Base-by-base conservation (phyloP, 2,329 filamentous ascomycete genomes). In the Colletotrichum sp. region DNA sequence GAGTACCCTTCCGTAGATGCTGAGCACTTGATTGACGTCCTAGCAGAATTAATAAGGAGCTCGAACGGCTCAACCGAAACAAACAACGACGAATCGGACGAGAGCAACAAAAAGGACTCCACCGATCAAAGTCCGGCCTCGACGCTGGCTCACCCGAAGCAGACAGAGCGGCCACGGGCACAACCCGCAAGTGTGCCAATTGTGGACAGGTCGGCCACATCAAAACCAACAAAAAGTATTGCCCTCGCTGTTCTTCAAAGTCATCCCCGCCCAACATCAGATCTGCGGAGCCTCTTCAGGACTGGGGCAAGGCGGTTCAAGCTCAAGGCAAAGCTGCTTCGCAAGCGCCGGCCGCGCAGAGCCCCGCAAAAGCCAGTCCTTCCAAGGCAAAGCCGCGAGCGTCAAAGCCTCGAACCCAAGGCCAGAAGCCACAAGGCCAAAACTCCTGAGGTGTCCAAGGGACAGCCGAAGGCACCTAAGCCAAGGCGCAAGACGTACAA, bases 171-270 rank as follows among this genome's bases (percentile, higher is more conserved):
- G 82, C 83, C 75, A 90, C 87, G 64, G 92, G 93, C 77, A 98
- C 95, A 72, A 94, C 94, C 39, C 91, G 98, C 81, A 99, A 99
- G 87, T 99, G 97, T 86, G 97, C 97, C 79, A 99, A 98, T 85
- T 99, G 97, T 86, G 97, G 97, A 67, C 94, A 97, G 84, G 94
- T 98, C 71, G 97, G 97, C 36, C 97, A 99, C 82, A 99, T 99
- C 89, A 98, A 98, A 86, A 99, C 96, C 64, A 99, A 99, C 89
- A 98, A 98, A 88, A 99, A 98, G 95, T 97, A 91, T 86, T 89
- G 85, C 80, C 79, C 80, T 74, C 68, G 68, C 59, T 83, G 78
- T 78, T 76, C 78, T 82, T 78, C 34, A 70, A 79, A 78, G 80
- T 80, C 79, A 77, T 76, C 69, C 67, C 36, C 65, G 69, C 66